These are phyloP conservation scores for Rhynchospora pubera DNA, from an alignment of 176 grass and related monocot species.

Conservation along the genomic window DNA sequence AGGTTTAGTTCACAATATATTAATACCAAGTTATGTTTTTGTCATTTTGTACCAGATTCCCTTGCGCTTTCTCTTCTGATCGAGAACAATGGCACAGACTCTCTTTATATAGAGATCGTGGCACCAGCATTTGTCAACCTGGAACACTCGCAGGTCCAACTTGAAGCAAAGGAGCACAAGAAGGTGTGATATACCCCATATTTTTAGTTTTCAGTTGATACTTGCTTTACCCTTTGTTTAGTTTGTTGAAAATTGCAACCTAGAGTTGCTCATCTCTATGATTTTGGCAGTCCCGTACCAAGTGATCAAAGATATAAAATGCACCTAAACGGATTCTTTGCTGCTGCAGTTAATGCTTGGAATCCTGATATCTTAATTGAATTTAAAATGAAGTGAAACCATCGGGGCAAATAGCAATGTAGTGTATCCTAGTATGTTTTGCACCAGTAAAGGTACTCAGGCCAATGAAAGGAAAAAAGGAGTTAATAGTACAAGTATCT, in stretches of 20 bases:
- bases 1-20: conserved; percentile 4
- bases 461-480: neutral
- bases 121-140: conserved; percentile 54
- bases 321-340: neutral
- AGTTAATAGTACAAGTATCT: neutral
- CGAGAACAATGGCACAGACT: conserved; percentile 50
- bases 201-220: neutral
- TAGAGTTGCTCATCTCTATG: neutral
- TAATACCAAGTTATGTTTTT: neutral
- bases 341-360: neutral
- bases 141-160: conserved; percentile 36
- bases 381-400: neutral
- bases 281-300: neutral
- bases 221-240: neutral
- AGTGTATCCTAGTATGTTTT: neutral
- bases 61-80: conserved; percentile 76
- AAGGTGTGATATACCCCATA: conserved; percentile 40
- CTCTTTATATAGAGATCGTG: conserved; percentile 53
- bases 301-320: neutral
- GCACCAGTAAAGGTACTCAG: neutral
- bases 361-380: neutral
- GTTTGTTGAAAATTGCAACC: neutral
- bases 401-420: neutral
- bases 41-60: conserved; percentile 51
- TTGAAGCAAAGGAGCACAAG: conserved; percentile 47